Evolutionary conservation across 129 eudicot species (phyloP).

Genomic region (Artemisia argyi): DNA sequence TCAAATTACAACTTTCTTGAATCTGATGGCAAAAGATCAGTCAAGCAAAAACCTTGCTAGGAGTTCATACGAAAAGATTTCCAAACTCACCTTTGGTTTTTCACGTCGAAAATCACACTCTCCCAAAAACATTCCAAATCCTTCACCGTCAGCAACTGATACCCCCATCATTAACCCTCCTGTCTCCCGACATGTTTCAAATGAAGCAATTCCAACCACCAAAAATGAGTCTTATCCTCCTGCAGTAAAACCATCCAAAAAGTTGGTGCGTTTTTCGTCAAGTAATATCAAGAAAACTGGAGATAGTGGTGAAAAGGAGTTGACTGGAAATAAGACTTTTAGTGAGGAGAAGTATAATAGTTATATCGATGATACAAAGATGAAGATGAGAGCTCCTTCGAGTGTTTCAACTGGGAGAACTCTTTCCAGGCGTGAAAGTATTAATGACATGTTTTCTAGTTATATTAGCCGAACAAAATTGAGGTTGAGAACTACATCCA

Average conservation of each 20-base stretch:
- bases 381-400: constrained; percentile 47
- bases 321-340: constrained; percentile 23
- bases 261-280: constrained; percentile 33
- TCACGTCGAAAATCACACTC: constrained; percentile 15
- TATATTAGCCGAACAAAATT: constrained; percentile 54
- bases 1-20: neutral
- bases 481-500: constrained; percentile 45
- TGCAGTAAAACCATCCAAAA: constrained; percentile 25
- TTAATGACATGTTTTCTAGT: constrained; percentile 59
- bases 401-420: constrained; percentile 26
- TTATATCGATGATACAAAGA: constrained; percentile 51
- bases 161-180: constrained; percentile 15
- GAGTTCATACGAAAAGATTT: constrained; percentile 38
- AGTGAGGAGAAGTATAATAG: constrained; percentile 36
- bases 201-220: neutral
- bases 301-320: constrained; percentile 17
- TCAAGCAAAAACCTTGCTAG: constrained; percentile 36
- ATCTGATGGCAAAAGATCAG: constrained; percentile 45
- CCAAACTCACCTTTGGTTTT: constrained; percentile 32
- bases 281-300: constrained; percentile 18
- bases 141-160: constrained; percentile 19
- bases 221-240: constrained; percentile 21
- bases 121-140: constrained; percentile 27
- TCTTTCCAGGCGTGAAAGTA: constrained; percentile 54
- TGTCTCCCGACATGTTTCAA: constrained; percentile 13